phyloP scores from a whole-genome alignment of 352 stramenopile genomes.

The Phytophthora ohioensis region DNA sequence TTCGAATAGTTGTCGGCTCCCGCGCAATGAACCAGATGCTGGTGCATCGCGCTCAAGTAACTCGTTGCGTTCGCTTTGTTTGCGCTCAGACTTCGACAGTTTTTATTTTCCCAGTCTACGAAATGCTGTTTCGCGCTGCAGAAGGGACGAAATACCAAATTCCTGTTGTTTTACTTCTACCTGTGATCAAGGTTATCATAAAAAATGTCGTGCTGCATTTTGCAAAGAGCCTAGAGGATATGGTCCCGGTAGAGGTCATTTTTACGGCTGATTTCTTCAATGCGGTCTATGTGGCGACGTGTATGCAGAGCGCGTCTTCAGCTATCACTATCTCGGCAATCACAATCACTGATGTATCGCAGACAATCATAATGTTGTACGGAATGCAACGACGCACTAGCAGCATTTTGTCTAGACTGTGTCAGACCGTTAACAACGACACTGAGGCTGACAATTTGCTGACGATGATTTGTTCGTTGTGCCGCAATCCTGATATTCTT shows the following conservation, averaged over 20 bases:
- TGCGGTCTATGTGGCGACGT: slow-evolving; percentile 31
- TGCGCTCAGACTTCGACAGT: slow-evolving; percentile 27
- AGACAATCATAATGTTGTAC: slow-evolving; percentile 28
- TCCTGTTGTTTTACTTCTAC: slow-evolving; percentile 30
- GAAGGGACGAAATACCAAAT: slow-evolving; percentile 16
- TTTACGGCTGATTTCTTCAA: slow-evolving; percentile 44
- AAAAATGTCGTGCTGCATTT: slow-evolving; percentile 30
- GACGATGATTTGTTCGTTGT: slow-evolving; percentile 22
- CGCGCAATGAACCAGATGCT: slow-evolving; percentile 17
- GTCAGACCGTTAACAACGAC: background rate
- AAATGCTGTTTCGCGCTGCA: slow-evolving; percentile 21
- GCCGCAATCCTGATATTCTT: slow-evolving; percentile 20
- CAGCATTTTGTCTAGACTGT: slow-evolving; percentile 16
- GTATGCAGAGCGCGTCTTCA: slow-evolving; percentile 36
- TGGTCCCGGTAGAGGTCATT: slow-evolving; percentile 32
- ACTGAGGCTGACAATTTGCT: slow-evolving; percentile 13
- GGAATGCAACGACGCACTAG: slow-evolving; percentile 14
- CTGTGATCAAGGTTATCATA: slow-evolving; percentile 35
- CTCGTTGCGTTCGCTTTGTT: slow-evolving; percentile 27
- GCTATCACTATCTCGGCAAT: slow-evolving; percentile 15
- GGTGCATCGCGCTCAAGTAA: slow-evolving; percentile 10
- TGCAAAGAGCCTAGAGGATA: slow-evolving; percentile 29
- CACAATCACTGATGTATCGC: slow-evolving; percentile 32
- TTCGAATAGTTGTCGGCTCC: slow-evolving; percentile 17
- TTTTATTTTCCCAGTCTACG: slow-evolving; percentile 36